Evolutionary conservation across 2,329 filamentous ascomycete genomes (phyloP).

Genomic region (Venturia effusa): DNA sequence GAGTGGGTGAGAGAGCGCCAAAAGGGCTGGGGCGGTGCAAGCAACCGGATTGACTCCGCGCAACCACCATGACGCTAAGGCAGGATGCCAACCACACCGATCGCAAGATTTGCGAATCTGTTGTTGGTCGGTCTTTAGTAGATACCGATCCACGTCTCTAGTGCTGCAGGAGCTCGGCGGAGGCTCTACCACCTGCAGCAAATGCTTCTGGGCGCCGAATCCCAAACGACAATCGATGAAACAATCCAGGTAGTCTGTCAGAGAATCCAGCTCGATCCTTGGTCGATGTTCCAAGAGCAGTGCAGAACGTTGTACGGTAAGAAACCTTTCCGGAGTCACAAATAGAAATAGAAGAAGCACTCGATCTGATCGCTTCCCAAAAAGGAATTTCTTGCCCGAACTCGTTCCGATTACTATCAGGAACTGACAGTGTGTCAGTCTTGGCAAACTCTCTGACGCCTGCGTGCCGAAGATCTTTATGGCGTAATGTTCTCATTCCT

Average conservation of each 20-base stretch:
- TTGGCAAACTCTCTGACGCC: neutral
- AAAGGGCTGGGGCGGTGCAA: neutral
- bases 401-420: neutral
- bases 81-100: neutral
- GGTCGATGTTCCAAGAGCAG: neutral
- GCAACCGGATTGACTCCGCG: neutral
- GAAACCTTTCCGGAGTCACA: neutral
- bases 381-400: neutral
- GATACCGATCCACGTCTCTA: neutral
- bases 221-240: neutral
- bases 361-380: neutral
- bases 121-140: neutral
- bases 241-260: neutral
- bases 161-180: neutral
- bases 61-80: neutral
- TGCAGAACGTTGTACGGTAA: neutral
- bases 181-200: neutral
- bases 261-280: neutral
- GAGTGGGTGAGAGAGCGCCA: neutral
- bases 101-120: neutral
- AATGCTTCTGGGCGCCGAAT: neutral
- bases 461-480: neutral
- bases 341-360: constrained; percentile 4
- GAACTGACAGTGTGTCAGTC: neutral
- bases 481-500: neutral